Base-by-base conservation (phyloP, 2,329 filamentous ascomycete species). In the Fusarium mangiferae region DNA sequence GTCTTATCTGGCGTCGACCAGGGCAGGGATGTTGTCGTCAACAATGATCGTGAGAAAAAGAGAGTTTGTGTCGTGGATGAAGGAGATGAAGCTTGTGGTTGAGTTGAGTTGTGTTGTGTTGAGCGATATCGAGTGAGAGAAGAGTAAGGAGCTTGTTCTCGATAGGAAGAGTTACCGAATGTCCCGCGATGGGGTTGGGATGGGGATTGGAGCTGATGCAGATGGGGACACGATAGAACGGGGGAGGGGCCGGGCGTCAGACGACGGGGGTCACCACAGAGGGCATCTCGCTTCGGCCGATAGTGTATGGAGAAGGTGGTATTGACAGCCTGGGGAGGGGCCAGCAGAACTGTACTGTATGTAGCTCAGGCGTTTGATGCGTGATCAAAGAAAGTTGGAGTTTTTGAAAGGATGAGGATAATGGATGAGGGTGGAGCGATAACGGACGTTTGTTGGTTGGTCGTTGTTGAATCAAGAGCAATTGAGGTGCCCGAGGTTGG, bases 221-320 rank as follows among this genome's bases (percentile, higher is more conserved):
- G 26, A 38, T 38, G 49, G 51, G 33, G 51, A 39, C 51, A 54
- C 35, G 14, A 54, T 54, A 28, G 35, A 68, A 69, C 62, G 62
- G 65, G 69, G 62, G 75, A 71, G 72, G 51, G 51, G 51, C 51
- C 35, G 68, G 62, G 66, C 76, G 76, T 78, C 77, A 78, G 75
- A 77, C 69, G 74, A 77, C 77, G 75, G 73, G 66, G 68, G 68
- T 76, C 72, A 66, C 69, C 74, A 60, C 73, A 67, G 68, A 70
- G 70, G 58, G 75, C 77, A 78, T 78, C 72, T 78, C 77, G 76
- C 56, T 70, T 70, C 42, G 49, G 58, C 48, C 38, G 46, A 64
- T 71, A 56, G 62, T 68, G 38, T 66, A 68, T 59, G 61, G 61
- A 74, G 58, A 61, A 60, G 70, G 63, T 61, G 59, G 49, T 58